Evolutionary conservation across 2,329 filamentous ascomycete species (phyloP), one percentile per base, ranked within the genome.

Genomic region (Drechslerella dactyloides): DNA sequence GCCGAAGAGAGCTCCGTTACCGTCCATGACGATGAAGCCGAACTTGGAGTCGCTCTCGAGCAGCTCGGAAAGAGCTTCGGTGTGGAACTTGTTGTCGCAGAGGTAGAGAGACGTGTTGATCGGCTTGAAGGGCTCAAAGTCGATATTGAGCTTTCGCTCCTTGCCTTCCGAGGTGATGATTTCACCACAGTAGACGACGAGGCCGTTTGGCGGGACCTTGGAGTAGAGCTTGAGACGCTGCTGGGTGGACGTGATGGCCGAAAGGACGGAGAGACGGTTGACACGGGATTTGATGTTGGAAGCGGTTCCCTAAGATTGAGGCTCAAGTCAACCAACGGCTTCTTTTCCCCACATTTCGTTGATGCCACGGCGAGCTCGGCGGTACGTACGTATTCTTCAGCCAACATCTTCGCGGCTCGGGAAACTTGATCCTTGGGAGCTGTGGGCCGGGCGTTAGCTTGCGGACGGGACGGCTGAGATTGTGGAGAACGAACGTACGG

Each of bases 71-170:
- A 99, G 84, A 17, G 94, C 93, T 82, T 99, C 94, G 66, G 94
- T 99, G 80, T 99, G 94, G 82, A 99, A 99, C 80, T 99, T 99
- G 85, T 99, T 99, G 87, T 99, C 94, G 83, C 94, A 99, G 73
- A 99, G 90, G 81, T 99, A 99, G 52, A 99, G 86, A 50, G 96
- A 99, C 37, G 94, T 99, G 82, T 99, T 99, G 87, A 99, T 99
- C 73, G 94, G 94, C 85, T 99, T 99, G 86, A 99, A 99, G 33
- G 94, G 94, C 83, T 99, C 94, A 81, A 99, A 99, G 80, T 99
- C 96, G 80, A 99, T 99, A 82, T 99, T 99, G 84, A 99, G 96
- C 85, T 97, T 99, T 79, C 94, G 87, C 83, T 99, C 94, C 83
- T 99, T 99, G 82, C 94, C 94, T 84, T 99, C 94, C 30, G 89